Percentiles rank a stretch among this genome's conserved stretches.
Evolutionary conservation across 176 grass and related monocot species (phyloP).

Genomic region (Carex pumila): DNA sequence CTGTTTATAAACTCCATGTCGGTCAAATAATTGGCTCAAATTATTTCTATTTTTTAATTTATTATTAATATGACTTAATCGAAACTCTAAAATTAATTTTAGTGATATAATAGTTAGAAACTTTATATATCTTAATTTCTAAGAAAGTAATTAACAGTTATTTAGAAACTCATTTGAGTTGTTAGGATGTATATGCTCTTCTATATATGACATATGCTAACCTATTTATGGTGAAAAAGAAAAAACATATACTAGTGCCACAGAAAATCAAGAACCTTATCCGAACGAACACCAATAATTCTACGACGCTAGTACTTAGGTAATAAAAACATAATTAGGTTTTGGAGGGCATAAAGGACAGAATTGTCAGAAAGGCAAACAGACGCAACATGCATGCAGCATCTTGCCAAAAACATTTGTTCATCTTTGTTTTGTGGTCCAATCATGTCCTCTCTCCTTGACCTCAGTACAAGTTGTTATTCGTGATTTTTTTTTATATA

Average conservation of each 20-base stretch:
- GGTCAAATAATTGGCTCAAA: too few species aligned
- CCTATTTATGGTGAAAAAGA: neutral
- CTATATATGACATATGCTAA: neutral
- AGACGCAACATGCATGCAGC: neutral
- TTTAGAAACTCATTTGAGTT: too few species aligned
- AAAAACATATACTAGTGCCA: neutral
- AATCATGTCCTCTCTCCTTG: neutral
- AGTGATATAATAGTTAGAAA: too few species aligned
- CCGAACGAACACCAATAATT: neutral
- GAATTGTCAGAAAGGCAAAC: neutral
- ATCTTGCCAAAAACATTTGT: neutral
- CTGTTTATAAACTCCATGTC: too few species aligned
- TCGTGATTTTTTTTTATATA: neutral
- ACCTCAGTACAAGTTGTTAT: neutral
- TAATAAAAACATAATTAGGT: neutral
- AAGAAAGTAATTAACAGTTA: too few species aligned
- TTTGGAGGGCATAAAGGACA: neutral
- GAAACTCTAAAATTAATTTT: too few species aligned
- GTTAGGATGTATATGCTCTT: too few species aligned
- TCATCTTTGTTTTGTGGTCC: neutral
- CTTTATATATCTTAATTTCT: too few species aligned
- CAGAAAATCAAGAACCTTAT: neutral
- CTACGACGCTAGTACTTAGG: neutral
- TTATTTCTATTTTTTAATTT: too few species aligned
- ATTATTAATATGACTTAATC: too few species aligned